Evolutionary conservation across 2,329 filamentous ascomycete species (phyloP).

Genomic region (Alternaria consortialis): DNA sequence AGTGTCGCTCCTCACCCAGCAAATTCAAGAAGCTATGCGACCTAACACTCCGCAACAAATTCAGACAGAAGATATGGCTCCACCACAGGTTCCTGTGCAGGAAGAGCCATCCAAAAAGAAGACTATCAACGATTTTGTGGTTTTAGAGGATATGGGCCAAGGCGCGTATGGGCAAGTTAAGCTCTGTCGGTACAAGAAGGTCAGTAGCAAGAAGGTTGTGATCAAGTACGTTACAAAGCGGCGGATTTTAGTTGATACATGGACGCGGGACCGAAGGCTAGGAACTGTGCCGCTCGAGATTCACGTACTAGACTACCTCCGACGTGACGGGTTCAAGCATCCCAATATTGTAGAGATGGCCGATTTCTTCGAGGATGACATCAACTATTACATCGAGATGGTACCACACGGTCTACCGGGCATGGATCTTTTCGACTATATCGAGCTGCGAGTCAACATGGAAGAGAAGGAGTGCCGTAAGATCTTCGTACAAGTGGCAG

Average conservation of each 20-base stretch:
- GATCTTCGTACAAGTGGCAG: constrained; percentile 93
- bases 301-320: constrained; percentile 92
- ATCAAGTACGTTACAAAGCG: constrained; percentile 98
- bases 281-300: constrained; percentile 97
- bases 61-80: constrained; percentile 25
- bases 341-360: constrained; percentile 75
- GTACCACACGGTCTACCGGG: constrained; percentile 91
- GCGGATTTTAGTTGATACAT: constrained; percentile 96
- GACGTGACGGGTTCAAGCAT: constrained; percentile 72
- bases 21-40: constrained; percentile 61
- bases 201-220: constrained; percentile 80
- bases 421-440: constrained; percentile 99
- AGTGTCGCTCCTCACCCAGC: constrained; percentile 60
- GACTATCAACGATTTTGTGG: constrained; percentile 86
- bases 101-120: constrained; percentile 67
- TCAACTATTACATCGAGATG: constrained; percentile 99
- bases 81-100: constrained; percentile 23
- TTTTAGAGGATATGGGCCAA: constrained; percentile 98
- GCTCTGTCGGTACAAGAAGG: constrained; percentile 84
- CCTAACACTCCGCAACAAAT: constrained; percentile 56
- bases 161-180: constrained; percentile 98
- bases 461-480: constrained; percentile 91
- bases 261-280: constrained; percentile 91
- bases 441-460: constrained; percentile 95
- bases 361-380: constrained; percentile 77